Base-by-base conservation (phyloP, 2,329 filamentous ascomycete genomes). In the Alternaria novae-zelandiae region DNA sequence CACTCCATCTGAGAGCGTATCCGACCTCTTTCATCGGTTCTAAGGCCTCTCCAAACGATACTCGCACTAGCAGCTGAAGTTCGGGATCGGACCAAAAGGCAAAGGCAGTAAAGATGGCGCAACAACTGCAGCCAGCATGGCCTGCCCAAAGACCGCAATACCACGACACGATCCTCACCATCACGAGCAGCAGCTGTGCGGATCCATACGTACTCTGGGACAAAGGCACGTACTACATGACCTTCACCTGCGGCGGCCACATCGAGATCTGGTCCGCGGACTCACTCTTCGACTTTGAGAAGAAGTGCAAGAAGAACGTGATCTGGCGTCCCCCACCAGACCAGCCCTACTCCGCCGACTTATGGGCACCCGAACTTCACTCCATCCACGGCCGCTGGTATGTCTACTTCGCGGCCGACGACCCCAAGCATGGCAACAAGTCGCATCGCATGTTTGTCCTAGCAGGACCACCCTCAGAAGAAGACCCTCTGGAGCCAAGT, bases 311-410 rank as follows among this genome's bases (percentile, higher is more conserved):
- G 7, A 82, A 80, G 64, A 77, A 79, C 26, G 75, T 79, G 6
- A 76, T 84, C 12, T 83, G 80, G 79, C 79, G 79, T 20, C 82
- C 84, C 28, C 74, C 81, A 0, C 81, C 80, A 12, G 74, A 81
- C 61, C 79, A 79, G 10, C 73, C 77, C 17, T 83, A 82, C 78
- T 81, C 79, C 8, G 82, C 76, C 44, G 82, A 81, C 65, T 77
- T 88, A 30, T 88, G 86, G 86, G 86, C 86, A 0, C 86, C 86
- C 1, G 86, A 88, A 76, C 79, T 88, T 0, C 86, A 88, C 70
- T 74, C 74, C 51, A 78, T 87, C 25, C 74, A 82, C 41, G 83
- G 82, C 0, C 80, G 80, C 21, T 88, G 86, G 86, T 88, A 86
- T 72, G 79, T 87, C 63, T 87, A 87, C 73, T 84, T 80, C 71